phyloP scores from a whole-genome alignment of 306 rosid genomes.

The Cucumis cinereus region DNA sequence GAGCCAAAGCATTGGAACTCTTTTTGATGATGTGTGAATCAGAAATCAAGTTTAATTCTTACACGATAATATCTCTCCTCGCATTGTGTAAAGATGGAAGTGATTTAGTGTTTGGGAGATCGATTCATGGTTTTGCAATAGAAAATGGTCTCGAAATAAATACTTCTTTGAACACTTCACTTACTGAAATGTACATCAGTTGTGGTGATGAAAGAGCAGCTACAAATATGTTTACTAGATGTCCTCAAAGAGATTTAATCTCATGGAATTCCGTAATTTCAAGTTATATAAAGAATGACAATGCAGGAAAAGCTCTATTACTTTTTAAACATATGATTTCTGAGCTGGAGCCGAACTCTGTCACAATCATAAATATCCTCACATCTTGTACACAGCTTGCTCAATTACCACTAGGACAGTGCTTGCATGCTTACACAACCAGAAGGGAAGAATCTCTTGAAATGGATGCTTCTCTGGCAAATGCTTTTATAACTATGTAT shows the following conservation, averaged over 20 bases:
- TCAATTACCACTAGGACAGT: slow-evolving; percentile 23
- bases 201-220: slow-evolving; percentile 30
- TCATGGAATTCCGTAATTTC: slow-evolving; percentile 40
- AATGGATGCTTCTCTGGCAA: slow-evolving; percentile 21
- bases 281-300: slow-evolving; percentile 16
- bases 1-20: slow-evolving; percentile 17
- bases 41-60: slow-evolving; percentile 18
- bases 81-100: slow-evolving; percentile 18
- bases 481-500: slow-evolving; percentile 29
- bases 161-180: slow-evolving; percentile 27
- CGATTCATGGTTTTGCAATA: slow-evolving; percentile 27
- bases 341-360: slow-evolving; percentile 28
- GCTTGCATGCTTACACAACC: slow-evolving; percentile 29
- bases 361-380: slow-evolving; percentile 27
- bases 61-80: slow-evolving; percentile 31
- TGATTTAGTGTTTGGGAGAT: slow-evolving; percentile 16
- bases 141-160: slow-evolving; percentile 25
- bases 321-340: slow-evolving; percentile 27
- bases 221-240: slow-evolving; percentile 21
- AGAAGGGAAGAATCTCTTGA: slow-evolving; percentile 9
- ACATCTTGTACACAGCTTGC: slow-evolving; percentile 30
- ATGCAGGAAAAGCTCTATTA: slow-evolving; percentile 17
- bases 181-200: slow-evolving; percentile 35
- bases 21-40: slow-evolving; percentile 19
- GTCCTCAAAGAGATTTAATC: slow-evolving; percentile 24